These are phyloP conservation scores for Blastocystis sp. DNA, from an alignment of 352 stramenopile species.

Conservation along the genomic window DNA sequence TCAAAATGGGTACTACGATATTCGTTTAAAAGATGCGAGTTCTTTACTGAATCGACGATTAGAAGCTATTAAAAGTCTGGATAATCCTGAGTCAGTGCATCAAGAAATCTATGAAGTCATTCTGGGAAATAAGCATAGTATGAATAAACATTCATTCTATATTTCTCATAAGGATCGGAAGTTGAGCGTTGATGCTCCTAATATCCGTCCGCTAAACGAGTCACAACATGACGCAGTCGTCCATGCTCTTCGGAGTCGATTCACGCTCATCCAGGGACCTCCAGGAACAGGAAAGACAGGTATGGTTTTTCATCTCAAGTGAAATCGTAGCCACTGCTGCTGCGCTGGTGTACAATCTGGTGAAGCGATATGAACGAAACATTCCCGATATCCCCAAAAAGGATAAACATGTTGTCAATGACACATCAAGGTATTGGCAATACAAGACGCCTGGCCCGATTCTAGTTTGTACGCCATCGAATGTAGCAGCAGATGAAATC, in stretches of 20 bases:
- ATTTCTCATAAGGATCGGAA: background rate
- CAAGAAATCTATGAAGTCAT: background rate
- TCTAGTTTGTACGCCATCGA: constrained; percentile 93
- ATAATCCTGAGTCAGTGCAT: background rate
- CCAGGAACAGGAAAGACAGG: constrained; percentile 89
- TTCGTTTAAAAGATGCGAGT: background rate
- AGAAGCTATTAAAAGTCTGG: background rate
- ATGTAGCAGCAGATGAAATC: constrained; percentile 96
- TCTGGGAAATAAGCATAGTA: background rate
- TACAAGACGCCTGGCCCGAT: constrained; percentile 72
- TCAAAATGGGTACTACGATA: constrained; percentile 25
- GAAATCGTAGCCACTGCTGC: constrained; percentile 82
- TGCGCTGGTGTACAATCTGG: constrained; percentile 97
- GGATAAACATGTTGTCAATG: background rate
- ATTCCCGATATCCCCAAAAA: background rate
- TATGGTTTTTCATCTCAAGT: background rate
- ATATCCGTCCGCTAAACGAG: background rate
- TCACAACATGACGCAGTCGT: constrained; percentile 86
- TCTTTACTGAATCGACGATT: background rate
- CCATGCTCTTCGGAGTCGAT: constrained; percentile 85
- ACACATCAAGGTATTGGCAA: background rate
- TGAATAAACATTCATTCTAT: constrained; percentile 19
- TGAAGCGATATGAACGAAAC: constrained; percentile 77
- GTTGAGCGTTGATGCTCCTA: background rate
- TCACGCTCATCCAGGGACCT: constrained; percentile 95